Evolutionary conservation across 768 basidiomycete species (phyloP).

Genomic region (Hypholoma sublateritium): DNA sequence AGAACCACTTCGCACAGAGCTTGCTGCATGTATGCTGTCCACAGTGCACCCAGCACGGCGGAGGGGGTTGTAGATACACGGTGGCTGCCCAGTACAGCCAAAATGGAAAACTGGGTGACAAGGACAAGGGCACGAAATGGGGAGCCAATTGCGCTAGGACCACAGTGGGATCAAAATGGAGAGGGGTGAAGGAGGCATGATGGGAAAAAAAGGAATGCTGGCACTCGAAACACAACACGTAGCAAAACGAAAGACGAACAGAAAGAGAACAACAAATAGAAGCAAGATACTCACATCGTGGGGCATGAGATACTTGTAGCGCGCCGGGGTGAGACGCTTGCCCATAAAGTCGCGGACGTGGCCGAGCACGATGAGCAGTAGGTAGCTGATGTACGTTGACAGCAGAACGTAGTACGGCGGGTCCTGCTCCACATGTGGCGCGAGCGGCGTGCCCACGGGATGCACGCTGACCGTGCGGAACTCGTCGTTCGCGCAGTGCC

Average conservation of each 20-base stretch:
- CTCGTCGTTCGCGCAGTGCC: slow-evolving; percentile 79
- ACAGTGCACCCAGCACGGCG: no score
- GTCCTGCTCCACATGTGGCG: slow-evolving; percentile 67
- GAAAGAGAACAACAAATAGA: no score
- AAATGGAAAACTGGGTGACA: no score
- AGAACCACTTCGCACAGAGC: no score
- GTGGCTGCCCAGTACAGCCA: no score
- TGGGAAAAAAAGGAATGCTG: neutral
- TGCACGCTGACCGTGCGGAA: slow-evolving; percentile 73
- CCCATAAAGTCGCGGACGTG: slow-evolving; percentile 96
- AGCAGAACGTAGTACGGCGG: slow-evolving; percentile 93
- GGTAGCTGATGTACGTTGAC: slow-evolving; percentile 90
- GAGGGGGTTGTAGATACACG: no score
- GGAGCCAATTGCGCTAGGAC: no score
- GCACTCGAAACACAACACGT: neutral
- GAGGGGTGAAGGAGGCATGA: neutral
- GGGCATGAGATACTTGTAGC: slow-evolving; percentile 83
- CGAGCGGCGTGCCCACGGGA: slow-evolving; percentile 46
- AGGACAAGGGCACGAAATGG: no score
- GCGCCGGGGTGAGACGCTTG: slow-evolving; percentile 68
- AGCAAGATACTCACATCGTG: slow-evolving; percentile 60
- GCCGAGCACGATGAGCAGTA: slow-evolving; percentile 88
- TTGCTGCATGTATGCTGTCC: no score
- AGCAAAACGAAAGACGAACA: slow-evolving; percentile 1
- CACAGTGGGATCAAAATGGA: neutral